phyloP scores from a whole-genome alignment of 2,329 filamentous ascomycete genomes.

The Penicillium sp. region DNA sequence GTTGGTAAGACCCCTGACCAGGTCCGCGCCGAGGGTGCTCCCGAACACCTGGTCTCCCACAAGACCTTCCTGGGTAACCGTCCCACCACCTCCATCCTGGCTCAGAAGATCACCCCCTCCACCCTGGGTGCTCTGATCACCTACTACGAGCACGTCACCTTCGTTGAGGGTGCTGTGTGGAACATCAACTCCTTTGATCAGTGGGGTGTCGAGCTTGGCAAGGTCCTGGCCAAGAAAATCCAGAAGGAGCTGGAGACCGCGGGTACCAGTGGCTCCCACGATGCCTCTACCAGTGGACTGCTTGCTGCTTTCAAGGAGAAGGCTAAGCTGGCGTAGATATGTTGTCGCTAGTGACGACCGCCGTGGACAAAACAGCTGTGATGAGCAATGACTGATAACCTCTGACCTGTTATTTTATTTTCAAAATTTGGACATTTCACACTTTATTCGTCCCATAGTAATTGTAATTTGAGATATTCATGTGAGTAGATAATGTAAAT shows the following conservation, averaged over 20 bases:
- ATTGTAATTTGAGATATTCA: background rate
- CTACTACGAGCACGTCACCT: constrained; percentile 98
- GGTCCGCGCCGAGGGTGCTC: constrained; percentile 49
- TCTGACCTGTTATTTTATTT: constrained; percentile 1
- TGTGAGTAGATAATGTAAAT: background rate
- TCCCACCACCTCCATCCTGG: constrained; percentile 91
- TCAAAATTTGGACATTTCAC: constrained; percentile 9
- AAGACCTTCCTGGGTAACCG: constrained; percentile 99
- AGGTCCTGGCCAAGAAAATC: constrained; percentile 91
- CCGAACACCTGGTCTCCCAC: constrained; percentile 73
- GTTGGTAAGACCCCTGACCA: constrained; percentile 50
- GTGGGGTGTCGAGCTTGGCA: constrained; percentile 98
- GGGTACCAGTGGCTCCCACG: constrained; percentile 71
- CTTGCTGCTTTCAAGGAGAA: constrained; percentile 91
- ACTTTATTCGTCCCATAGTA: background rate
- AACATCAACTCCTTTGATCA: constrained; percentile 99
- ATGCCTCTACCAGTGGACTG: constrained; percentile 82
- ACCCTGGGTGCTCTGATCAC: constrained; percentile 93
- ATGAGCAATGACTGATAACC: constrained; percentile 27
- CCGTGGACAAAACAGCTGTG: constrained; percentile 17
- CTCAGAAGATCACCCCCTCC: constrained; percentile 88
- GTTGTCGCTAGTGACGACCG: constrained; percentile 1
- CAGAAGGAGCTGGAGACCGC: constrained; percentile 77
- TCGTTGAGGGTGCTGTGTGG: constrained; percentile 96
- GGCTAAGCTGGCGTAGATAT: constrained; percentile 47